Evolutionary conservation across 208 protist species (phyloP).

Genomic region (Trichomonas vaginalis): DNA sequence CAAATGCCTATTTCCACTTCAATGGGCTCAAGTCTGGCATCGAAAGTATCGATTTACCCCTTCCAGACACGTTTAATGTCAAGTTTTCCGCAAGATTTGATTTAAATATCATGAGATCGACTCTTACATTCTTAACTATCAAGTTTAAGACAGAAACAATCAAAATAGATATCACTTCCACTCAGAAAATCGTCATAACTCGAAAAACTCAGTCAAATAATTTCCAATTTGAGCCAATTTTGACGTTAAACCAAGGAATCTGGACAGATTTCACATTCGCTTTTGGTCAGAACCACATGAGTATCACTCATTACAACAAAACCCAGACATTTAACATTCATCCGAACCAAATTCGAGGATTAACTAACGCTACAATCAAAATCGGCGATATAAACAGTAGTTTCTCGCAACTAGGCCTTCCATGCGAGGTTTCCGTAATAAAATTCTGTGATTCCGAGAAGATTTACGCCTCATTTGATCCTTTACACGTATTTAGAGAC

Average conservation of each 20-base stretch:
- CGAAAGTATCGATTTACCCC: not conserved
- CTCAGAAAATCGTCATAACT: not conserved
- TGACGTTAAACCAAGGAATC: not conserved
- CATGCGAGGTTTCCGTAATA: not conserved
- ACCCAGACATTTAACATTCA: not conserved
- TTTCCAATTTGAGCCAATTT: not conserved
- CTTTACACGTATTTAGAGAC: not conserved
- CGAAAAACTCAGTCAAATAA: not conserved
- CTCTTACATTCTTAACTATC: not conserved
- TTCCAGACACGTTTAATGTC: not conserved
- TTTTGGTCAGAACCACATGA: not conserved
- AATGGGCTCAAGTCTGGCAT: not conserved
- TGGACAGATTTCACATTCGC: not conserved
- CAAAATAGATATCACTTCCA: not conserved
- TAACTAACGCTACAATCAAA: not conserved
- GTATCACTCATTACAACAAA: not conserved
- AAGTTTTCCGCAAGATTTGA: not conserved
- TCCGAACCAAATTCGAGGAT: not conserved
- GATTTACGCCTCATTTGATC: not conserved
- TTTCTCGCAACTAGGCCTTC: not conserved
- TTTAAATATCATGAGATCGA: not conserved
- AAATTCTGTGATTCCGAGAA: not conserved
- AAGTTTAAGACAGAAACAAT: not conserved
- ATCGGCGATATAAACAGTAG: not conserved
- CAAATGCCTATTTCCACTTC: not conserved